A percentile compares a stretch with the other conserved stretches of the same genome.
phyloP scores from a whole-genome alignment of 441 rosid species.

The Capsella rubella region DNA sequence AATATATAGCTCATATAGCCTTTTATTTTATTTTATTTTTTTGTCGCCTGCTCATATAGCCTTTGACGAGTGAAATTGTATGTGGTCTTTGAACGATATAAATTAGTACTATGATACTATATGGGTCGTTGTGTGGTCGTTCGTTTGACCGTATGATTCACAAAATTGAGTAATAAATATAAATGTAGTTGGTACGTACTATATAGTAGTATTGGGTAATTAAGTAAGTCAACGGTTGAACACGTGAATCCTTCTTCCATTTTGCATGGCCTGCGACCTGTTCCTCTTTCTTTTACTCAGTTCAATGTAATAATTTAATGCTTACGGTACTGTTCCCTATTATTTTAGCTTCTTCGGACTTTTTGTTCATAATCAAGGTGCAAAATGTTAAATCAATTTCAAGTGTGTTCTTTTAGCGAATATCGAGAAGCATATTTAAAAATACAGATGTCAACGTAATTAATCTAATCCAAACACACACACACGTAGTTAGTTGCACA shows the following conservation, averaged over 20 bases:
- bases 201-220: neutral
- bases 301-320: constrained; percentile 18
- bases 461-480: constrained; percentile 19
- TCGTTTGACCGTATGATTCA: neutral
- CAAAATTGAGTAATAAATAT: neutral
- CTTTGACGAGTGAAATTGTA: neutral
- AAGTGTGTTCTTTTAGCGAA: neutral
- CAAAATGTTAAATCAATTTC: neutral
- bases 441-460: neutral
- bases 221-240: constrained; percentile 28
- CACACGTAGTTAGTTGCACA: neutral
- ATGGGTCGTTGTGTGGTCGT: neutral
- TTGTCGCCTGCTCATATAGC: neutral
- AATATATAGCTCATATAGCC: neutral
- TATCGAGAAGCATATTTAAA: neutral
- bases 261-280: constrained; percentile 28
- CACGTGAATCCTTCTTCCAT: constrained; percentile 27
- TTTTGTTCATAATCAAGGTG: neutral
- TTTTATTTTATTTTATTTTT: neutral
- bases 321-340: constrained; percentile 1
- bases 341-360: neutral
- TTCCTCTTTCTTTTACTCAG: constrained; percentile 5
- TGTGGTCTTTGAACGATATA: neutral
- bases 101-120: no score
- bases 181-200: neutral